Evolutionary conservation across 495 filamentous ascomycete species (phyloP), one percentile per base, ranked within the genome.

Genomic region (Cercophora sp.): DNA sequence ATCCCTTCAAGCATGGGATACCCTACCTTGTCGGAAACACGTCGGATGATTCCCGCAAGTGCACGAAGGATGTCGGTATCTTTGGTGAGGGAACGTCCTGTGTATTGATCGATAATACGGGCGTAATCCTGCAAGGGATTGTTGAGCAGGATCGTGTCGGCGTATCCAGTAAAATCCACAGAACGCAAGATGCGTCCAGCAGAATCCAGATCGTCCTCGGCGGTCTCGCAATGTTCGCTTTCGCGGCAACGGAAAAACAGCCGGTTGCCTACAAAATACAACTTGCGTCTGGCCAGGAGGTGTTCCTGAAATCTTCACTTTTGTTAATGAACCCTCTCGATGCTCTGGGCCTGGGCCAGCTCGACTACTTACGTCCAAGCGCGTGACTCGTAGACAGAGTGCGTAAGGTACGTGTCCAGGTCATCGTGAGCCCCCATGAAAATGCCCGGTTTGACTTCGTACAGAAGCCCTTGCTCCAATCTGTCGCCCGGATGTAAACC

Each of bases 301-400:
- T 59, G 26, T 20, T 59, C 57, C 48, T 59, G 57, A 13, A 59
- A 59, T 24, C 57, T 59, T 36, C 4, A 40, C 20, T 25, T 13
- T n/a, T 5, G 40, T 43, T n/a, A 43, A 8, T 25, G n/a, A n/a
- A n/a, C n/a, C n/a, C n/a, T n/a, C n/a, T n/a, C n/a, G n/a, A n/a
- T n/a, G n/a, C n/a, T n/a, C n/a, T n/a, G n/a, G n/a, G 8, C 20
- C 18, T 9, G 18, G 22, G 29, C 22, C 27, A 8, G 26, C 16
- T 13, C 19, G 26, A 29, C 29, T 41, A 40, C 52, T 11, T 48
- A 54, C 52, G 52, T 54, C 52, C 52, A 54, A 20, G 42, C 46
- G 11, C 46, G 32, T 15, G 46, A 42, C 26, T n/a, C 5, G 15
- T 51, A 51, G 41, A 51, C 35, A 4, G 48, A 40, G 26, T 32